These are phyloP conservation scores for Amanita subjunquillea DNA, from an alignment of 768 basidiomycete species.

Conservation along the genomic window DNA sequence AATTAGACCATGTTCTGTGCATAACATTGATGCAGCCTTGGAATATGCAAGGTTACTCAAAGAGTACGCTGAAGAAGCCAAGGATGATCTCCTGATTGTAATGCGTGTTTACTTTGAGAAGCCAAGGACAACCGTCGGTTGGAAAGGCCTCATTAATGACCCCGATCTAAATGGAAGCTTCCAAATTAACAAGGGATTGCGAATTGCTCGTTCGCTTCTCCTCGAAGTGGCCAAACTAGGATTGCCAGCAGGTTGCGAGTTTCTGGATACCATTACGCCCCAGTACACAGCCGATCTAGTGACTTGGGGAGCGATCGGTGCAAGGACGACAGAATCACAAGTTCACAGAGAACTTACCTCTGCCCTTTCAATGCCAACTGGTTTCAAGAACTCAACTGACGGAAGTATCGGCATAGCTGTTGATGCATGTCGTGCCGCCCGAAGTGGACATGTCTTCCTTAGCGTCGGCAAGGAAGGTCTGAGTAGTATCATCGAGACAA, in stretches of 20 bases:
- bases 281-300: constrained; percentile 89
- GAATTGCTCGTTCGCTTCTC: constrained; percentile 77
- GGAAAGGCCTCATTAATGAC: constrained; percentile 99
- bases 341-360: constrained; percentile 86
- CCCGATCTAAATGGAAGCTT: constrained; percentile 88
- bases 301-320: constrained; percentile 95
- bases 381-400: constrained; percentile 98
- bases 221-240: constrained; percentile 87
- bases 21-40: constrained; percentile 76
- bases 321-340: constrained; percentile 86
- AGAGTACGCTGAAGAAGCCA: constrained; percentile 69
- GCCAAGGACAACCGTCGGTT: constrained; percentile 90
- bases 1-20: constrained; percentile 84
- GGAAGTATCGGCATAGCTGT: constrained; percentile 87
- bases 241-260: constrained; percentile 93
- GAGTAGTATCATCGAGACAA: constrained; percentile 91
- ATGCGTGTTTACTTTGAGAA: constrained; percentile 99
- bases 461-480: constrained; percentile 95
- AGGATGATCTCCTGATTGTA: constrained; percentile 84
- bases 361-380: constrained; percentile 89
- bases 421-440: constrained; percentile 91
- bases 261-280: constrained; percentile 55
- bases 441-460: constrained; percentile 88
- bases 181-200: constrained; percentile 94
- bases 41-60: constrained; percentile 79